A percentile compares a stretch with the other conserved stretches of the same genome.
Conservation (phyloP, 495 filamentous ascomycete species). For the Cercophora sp. region DNA sequence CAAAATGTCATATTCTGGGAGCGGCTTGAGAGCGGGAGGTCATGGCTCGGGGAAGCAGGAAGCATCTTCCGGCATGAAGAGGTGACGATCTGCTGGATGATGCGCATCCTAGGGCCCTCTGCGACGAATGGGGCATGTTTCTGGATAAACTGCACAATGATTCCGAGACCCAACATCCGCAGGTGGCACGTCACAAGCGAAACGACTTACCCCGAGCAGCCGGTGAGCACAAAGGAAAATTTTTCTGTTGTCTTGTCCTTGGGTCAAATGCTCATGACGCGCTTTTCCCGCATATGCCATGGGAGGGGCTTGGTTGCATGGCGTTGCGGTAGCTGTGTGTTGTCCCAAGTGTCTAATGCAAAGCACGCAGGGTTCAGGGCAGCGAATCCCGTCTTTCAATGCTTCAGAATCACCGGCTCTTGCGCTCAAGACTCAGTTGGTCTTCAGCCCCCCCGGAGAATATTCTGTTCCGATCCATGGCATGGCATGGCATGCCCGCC, state of each 20-base stretch:
- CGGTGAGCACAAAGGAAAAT: conserved; percentile 4
- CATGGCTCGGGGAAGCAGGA: conserved; percentile 22
- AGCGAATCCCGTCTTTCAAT: conserved; percentile 10
- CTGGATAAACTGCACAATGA: conserved; percentile 19
- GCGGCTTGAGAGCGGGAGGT: conserved; percentile 22
- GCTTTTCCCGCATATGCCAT: conserved; percentile 14
- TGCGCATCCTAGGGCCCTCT: conserved; percentile 17
- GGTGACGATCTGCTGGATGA: conserved; percentile 22
- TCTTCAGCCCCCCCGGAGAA: no score
- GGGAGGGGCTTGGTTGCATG: conserved; percentile 11
- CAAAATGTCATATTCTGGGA: conserved; percentile 15
- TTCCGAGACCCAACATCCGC: conserved; percentile 5
- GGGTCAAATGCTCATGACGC: conserved; percentile 2
- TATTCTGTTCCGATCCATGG: no score
- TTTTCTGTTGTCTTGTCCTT: conserved; percentile 9
- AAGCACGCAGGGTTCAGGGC: conserved; percentile 17
- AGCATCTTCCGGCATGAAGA: conserved; percentile 13
- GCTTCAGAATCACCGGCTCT: no score
- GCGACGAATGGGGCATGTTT: conserved; percentile 13
- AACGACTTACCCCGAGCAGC: conserved; percentile 5
- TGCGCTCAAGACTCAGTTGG: no score
- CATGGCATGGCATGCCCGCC: no score
- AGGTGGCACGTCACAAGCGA: conserved; percentile 15
- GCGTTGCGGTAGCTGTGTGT: conserved; percentile 5
- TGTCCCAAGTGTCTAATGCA: conserved; percentile 14